Evolutionary conservation across 148 eudicot genomes (phyloP).

Genomic region (Silene conica): DNA sequence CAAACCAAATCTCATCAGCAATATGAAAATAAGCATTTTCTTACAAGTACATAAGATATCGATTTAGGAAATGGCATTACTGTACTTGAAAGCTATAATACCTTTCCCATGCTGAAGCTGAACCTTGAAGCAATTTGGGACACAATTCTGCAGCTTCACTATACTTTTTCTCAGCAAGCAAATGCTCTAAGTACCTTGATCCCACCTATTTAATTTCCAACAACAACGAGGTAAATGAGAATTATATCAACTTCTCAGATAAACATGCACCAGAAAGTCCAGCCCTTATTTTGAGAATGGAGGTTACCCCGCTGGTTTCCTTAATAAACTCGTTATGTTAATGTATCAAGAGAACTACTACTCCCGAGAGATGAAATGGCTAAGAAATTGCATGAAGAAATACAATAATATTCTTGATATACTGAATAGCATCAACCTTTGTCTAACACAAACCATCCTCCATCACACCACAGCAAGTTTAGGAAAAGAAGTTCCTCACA

Average conservation of each 20-base stretch:
- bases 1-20: slow-evolving; percentile 21
- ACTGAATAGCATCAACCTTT: too few species aligned
- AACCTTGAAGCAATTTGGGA: slow-evolving; percentile 89
- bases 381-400: too few species aligned
- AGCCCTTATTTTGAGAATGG: too few species aligned
- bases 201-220: slow-evolving; percentile 52
- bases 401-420: too few species aligned
- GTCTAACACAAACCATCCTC: too few species aligned
- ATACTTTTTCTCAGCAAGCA: slow-evolving; percentile 85
- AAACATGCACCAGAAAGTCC: slow-evolving; percentile 4
- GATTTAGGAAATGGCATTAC: neutral
- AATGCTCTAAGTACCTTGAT: slow-evolving; percentile 85
- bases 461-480: too few species aligned
- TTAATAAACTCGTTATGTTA: neutral
- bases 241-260: neutral
- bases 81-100: slow-evolving; percentile 16
- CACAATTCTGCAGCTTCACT: slow-evolving; percentile 92
- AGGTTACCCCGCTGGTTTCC: neutral
- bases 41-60: neutral
- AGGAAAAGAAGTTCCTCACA: too few species aligned
- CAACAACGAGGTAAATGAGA: slow-evolving; percentile 6
- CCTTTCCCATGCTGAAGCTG: slow-evolving; percentile 99
- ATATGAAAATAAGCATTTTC: neutral
- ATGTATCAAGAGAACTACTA: too few species aligned
- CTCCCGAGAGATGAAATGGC: too few species aligned